Percentiles rank a stretch among this genome's conserved stretches.
Conservation (phyloP, 148 eudicot species). For the Heliamphora exappendiculata region DNA sequence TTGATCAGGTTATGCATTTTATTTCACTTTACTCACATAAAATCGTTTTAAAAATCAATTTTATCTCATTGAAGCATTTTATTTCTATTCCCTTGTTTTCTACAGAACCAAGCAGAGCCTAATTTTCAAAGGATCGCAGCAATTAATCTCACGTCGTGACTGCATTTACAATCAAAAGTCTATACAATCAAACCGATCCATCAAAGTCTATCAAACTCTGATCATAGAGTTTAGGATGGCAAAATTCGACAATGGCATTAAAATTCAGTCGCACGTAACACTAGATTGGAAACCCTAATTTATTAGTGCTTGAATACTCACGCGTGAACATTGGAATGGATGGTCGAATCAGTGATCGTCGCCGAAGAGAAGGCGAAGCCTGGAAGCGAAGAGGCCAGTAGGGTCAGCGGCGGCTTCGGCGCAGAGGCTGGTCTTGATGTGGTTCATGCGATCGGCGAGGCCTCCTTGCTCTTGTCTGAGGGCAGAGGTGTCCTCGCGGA, state of each 20-base stretch:
- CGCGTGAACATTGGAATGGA: background rate
- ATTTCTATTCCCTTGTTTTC: background rate
- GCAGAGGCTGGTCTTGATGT: slow-evolving; percentile 41
- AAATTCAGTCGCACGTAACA: background rate
- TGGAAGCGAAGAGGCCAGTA: slow-evolving; percentile 45
- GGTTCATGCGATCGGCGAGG: slow-evolving; percentile 37
- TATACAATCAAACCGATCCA: background rate
- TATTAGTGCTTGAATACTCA: background rate
- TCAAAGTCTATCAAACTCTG: background rate
- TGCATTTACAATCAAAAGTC: background rate
- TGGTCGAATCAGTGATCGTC: slow-evolving; percentile 24
- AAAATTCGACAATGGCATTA: background rate
- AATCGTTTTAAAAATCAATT: too few species aligned
- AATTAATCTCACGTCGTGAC: background rate
- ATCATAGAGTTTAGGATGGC: background rate
- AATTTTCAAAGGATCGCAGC: background rate
- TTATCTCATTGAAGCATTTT: background rate
- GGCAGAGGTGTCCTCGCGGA: slow-evolving; percentile 39
- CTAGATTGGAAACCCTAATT: background rate
- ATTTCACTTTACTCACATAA: too few species aligned
- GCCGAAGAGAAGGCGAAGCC: slow-evolving; percentile 46
- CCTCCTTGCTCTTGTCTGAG: slow-evolving; percentile 41
- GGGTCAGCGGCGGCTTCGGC: slow-evolving; percentile 56
- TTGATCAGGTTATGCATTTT: too few species aligned
- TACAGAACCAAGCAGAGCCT: background rate